Evolutionary conservation across 306 rosid species (phyloP).

Genomic region (Casuarina equisetifolia): DNA sequence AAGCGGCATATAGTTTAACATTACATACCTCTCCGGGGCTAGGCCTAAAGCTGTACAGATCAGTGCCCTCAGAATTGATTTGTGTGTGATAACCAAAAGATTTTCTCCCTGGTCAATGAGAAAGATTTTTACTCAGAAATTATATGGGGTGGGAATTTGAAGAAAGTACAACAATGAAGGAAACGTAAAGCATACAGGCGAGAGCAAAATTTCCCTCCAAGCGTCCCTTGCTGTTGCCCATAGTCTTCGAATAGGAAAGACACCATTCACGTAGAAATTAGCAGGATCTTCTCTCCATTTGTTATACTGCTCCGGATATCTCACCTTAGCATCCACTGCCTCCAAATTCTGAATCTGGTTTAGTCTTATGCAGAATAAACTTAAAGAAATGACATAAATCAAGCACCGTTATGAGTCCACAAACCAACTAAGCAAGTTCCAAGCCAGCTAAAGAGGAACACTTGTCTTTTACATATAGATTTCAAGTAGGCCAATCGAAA

Average conservation of each 20-base stretch:
- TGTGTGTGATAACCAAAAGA: constrained; percentile 71
- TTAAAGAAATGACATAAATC: constrained; percentile 10
- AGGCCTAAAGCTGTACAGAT: constrained; percentile 76
- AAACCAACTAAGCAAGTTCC: neutral
- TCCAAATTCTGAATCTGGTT: constrained; percentile 59
- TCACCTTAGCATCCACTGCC: constrained; percentile 54
- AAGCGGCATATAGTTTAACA: constrained; percentile 4
- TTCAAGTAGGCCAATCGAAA: neutral
- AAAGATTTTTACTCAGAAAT: constrained; percentile 10
- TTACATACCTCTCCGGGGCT: constrained; percentile 60
- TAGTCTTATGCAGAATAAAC: constrained; percentile 35
- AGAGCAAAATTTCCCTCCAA: constrained; percentile 71
- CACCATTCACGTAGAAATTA: constrained; percentile 55
- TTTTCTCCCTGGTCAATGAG: constrained; percentile 58
- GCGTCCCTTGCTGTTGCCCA: constrained; percentile 65
- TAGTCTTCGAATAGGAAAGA: constrained; percentile 59
- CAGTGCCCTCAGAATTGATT: constrained; percentile 75
- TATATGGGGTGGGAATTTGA: neutral
- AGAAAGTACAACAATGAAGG: neutral
- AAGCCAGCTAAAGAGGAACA: neutral
- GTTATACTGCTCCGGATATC: constrained; percentile 52
- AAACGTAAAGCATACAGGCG: constrained; percentile 52
- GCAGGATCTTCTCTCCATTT: constrained; percentile 84
- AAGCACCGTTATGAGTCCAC: constrained; percentile 5
- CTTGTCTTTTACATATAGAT: neutral